Base-by-base conservation (phyloP, 2,329 filamentous ascomycete genomes). In the Cadophora sp. region DNA sequence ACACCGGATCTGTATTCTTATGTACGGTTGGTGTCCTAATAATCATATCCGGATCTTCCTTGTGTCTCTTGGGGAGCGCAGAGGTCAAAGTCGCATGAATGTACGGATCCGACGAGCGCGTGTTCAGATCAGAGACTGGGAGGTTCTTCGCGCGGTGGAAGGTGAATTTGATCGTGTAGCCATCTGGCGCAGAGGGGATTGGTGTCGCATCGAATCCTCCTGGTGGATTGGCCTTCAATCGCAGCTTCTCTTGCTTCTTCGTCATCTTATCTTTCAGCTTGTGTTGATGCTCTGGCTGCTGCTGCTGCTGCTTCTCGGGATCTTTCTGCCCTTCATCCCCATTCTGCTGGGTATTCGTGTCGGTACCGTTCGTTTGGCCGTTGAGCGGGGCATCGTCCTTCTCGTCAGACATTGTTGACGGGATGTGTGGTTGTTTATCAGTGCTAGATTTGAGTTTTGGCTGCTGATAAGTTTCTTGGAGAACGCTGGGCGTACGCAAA, bases 141-240 rank as follows among this genome's bases (percentile, higher is more conserved):
- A 98, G 86, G 76, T 97, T 94, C 68, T 83, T 83, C 0, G 94
- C 95, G 66, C 87, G 85, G 78, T 95, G 91, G 77, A 98, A 93
- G 60, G 89, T 94, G 80, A 98, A 90, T 76, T 90, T 91, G 71
- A 97, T 78, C 0, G 93, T 97, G 80, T 91, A 97, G 30, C 94
- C 94, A 8, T 90, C 88, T 9, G 90, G 89, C 4, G 88, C 89
- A 73, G 86, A 80, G 0, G 93, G 92, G 9, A 97, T 83, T 1
- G 93, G 92, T 0, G 93, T 97, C 43, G 82, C 78, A 78, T 97
- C 94, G 78, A 88, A 96, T 41, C 94, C 94, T 36, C 94, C 94
- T 0, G 75, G 66, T 20, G 76, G 75, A 27, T 76, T 71, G 24
- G 71, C 70, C 72, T 73, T 74, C n/a, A 75, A 71, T 39, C 67